Base-by-base conservation (phyloP, 345 rosid genomes). In the Carallia pectinifolia region DNA sequence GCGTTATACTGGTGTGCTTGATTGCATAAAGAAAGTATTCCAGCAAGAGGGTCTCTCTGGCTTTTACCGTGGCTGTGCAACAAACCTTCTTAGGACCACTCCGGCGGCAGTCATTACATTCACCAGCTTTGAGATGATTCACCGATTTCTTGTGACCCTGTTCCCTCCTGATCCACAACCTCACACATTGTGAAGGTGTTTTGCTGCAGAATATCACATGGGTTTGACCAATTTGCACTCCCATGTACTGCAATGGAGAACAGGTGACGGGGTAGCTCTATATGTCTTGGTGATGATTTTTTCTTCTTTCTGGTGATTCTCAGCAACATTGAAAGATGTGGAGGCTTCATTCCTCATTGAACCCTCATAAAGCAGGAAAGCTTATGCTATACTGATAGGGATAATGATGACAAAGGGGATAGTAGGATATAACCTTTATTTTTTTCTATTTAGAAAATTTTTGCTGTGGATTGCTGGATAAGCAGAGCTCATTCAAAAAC, bases 81-180 rank as follows among this genome's bases (percentile, higher is more conserved):
- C 91, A 6, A 93, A 93, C 71, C 91, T 93, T 48, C 17, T 93
- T 15, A 84, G 96, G 81, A 93, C 97, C 39, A 91, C 96, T 6
- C 97, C 98, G 6, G 92, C 97, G 39, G 94, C 98, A 34, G 96
- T 79, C n/a, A 89, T 93, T 70, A 93, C 98, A 1, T 93, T 93
- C 84, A 93, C 96, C 61, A 93, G 97, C 83, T 93, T 89, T 69
- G 98, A 93, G 85, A 93, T 85, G 98, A 86, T 90, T 72, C 95
- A 87, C 71, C 81, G 89, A 37, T 90, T 86, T 78, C 84, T 92
- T 17, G 88, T 91, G 44, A 67, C 82, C 10, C 78, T 64, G 50
- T 73, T 53, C 50, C 87, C 90, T 67, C 82, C 97, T 29, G 86
- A 86, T 74, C 76, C 82, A 72, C 89, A 74, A 6, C 83, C 81